Conservation (phyloP, 2,329 filamentous ascomycete species). For the Diaporthe citriasiana region DNA sequence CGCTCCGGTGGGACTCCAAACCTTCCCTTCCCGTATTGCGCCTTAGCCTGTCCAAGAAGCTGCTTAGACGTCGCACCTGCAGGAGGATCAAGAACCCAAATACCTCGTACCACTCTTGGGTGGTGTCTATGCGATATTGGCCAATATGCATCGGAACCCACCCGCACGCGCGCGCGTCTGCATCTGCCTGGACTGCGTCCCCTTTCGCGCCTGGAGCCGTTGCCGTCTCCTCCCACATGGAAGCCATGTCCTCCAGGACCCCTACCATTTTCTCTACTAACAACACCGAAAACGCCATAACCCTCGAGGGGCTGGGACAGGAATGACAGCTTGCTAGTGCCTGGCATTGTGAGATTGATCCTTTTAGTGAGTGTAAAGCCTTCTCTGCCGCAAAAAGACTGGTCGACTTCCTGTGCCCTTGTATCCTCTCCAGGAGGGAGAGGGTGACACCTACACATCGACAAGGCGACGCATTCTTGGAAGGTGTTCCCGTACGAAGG, state of each 20-base stretch:
- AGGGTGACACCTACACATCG: slow-evolving; percentile 19
- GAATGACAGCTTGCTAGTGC: slow-evolving; percentile 7
- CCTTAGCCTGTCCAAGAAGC: slow-evolving; percentile 5
- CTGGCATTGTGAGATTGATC: slow-evolving; percentile 27
- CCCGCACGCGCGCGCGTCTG: not conserved
- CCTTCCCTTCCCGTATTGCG: not conserved
- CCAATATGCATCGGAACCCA: slow-evolving; percentile 19
- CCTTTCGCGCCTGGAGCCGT: not conserved
- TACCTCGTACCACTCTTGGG: slow-evolving; percentile 4
- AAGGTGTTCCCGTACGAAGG: not conserved
- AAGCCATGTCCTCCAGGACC: slow-evolving; percentile 29
- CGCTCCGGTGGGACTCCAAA: slow-evolving; percentile 14
- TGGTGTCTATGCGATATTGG: slow-evolving; percentile 10
- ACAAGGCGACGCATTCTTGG: not conserved
- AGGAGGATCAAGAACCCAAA: slow-evolving; percentile 24
- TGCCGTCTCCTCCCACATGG: not conserved
- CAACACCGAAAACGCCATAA: slow-evolving; percentile 20
- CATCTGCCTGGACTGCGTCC: not conserved
- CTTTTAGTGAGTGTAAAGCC: not conserved
- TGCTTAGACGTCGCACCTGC: slow-evolving; percentile 25
- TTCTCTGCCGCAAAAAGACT: not conserved
- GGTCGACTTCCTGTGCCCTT: slow-evolving; percentile 7
- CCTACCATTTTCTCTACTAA: slow-evolving; percentile 26
- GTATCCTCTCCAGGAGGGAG: not conserved
- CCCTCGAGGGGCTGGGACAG: slow-evolving; percentile 11